phyloP scores from a whole-genome alignment of 805 yeast genomes.

The Candida gorgasii region DNA sequence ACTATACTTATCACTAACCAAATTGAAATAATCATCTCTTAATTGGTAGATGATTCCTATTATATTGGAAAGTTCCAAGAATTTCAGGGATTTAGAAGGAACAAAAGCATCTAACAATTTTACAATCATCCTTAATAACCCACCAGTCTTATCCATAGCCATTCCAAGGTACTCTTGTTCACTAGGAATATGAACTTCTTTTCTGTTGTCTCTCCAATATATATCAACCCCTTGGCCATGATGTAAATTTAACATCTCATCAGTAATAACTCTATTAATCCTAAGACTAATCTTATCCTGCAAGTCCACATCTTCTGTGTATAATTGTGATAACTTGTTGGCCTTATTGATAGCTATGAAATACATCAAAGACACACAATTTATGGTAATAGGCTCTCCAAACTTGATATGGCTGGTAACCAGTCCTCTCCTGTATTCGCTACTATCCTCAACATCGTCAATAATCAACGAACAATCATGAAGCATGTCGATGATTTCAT shows the following conservation, averaged over 20 bases:
- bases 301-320: constrained; percentile 9
- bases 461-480: constrained; percentile 45
- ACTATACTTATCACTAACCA: constrained; percentile 49
- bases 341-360: constrained; percentile 65
- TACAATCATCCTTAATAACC: constrained; percentile 75
- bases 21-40: constrained; percentile 78
- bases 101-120: constrained; percentile 51
- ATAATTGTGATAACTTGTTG: constrained; percentile 18
- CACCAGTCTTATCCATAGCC: constrained; percentile 89
- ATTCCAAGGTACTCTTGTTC: constrained; percentile 61
- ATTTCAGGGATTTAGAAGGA: constrained; percentile 10
- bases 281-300: constrained; percentile 20
- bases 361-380: constrained; percentile 81
- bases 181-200: constrained; percentile 19
- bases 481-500: constrained; percentile 31
- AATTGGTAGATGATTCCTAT: constrained; percentile 86
- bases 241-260: constrained; percentile 80
- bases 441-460: constrained; percentile 87
- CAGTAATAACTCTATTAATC: constrained; percentile 47
- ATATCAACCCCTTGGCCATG: constrained; percentile 89
- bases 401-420: constrained; percentile 77
- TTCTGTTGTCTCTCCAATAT: constrained; percentile 61
- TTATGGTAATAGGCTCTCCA: constrained; percentile 80
- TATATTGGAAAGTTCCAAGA: constrained; percentile 59
- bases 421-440: constrained; percentile 69